Conservation (phyloP, 164 flowering plant species). For the Paratinospora sagittata region DNA sequence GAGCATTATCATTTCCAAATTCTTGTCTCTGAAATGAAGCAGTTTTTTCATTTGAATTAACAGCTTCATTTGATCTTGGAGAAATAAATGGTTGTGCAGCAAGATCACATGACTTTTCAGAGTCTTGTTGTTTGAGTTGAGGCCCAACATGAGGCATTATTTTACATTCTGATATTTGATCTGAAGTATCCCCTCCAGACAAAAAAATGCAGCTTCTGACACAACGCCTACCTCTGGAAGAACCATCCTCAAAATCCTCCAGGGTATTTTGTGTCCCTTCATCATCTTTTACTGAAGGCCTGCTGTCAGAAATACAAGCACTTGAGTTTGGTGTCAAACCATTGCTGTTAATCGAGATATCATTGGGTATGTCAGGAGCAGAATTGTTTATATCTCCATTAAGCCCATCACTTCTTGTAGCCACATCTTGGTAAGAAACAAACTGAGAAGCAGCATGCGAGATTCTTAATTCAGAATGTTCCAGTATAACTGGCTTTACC, state of each 20-base stretch:
- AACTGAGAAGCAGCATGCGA: slow-evolving; percentile 23
- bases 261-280: slow-evolving; percentile 13
- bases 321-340: slow-evolving; percentile 15
- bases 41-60: slow-evolving; percentile 28
- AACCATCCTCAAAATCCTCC: slow-evolving; percentile 15
- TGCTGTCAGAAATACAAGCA: slow-evolving; percentile 16
- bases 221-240: slow-evolving; percentile 12
- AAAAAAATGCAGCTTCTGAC: slow-evolving; percentile 16
- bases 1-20: slow-evolving; percentile 18
- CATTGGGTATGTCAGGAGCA: slow-evolving; percentile 11
- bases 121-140: slow-evolving; percentile 9
- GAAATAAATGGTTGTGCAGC: slow-evolving; percentile 18
- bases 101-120: slow-evolving; percentile 15
- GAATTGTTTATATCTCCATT: slow-evolving; percentile 21
- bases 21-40: slow-evolving; percentile 24
- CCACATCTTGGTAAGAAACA: slow-evolving; percentile 22
- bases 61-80: slow-evolving; percentile 15
- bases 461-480: slow-evolving; percentile 18
- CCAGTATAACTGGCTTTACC: slow-evolving; percentile 18
- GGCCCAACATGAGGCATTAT: slow-evolving; percentile 4
- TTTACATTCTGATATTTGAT: slow-evolving; percentile 10
- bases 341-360: slow-evolving; percentile 2
- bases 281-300: slow-evolving; percentile 10
- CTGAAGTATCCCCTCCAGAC: slow-evolving; percentile 14
- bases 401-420: slow-evolving; percentile 10